Evolutionary conservation across 2,329 filamentous ascomycete genomes (phyloP), one percentile per base, ranked within the genome.

Genomic region (Aspergillus ustus): DNA sequence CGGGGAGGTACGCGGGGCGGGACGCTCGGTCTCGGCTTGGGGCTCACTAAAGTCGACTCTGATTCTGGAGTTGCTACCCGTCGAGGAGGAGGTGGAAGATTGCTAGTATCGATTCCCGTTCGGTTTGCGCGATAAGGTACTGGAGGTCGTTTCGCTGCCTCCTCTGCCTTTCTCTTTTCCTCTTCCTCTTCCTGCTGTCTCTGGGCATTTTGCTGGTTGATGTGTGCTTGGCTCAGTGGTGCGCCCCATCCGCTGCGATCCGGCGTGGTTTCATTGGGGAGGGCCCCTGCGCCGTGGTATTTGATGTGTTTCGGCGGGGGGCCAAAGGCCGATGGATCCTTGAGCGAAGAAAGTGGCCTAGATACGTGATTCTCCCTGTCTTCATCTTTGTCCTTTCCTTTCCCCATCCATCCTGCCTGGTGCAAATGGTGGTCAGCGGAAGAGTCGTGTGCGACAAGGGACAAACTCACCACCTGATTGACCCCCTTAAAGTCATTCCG

Each of bases 271-370:
- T 81, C 72, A 55, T 81, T 80, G 31, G 79, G 74, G 15, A 81
- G 70, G 3, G 81, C 77, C 7, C 74, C 76, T 15, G 75, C 77
- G 60, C 80, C 77, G 72, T 84, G 78, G 66, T 82, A 83, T 53
- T 81, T 80, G 60, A 81, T 76, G 63, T 85, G 90, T 69, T 87
- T 93, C 0, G 93, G 93, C 28, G 93, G 93, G 25, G 92, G 91
- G 2, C 86, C 92, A 73, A 96, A 97, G 17, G 87, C 85, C 1
- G 86, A 76, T 1, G 92, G 93, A 72, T 97, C 92, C 73, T 87
- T 88, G 31, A 97, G 83, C 3, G 86, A 83, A 8, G 87, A 82
- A 48, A 96, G 79, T 1, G 93, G 92, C 17, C 83, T 82, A 7
- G 85, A 83, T 56, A 83, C 78, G 65, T 87, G 86, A 25, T 84